Evolutionary conservation across 176 grass and related monocot genomes (phyloP), one percentile per base, ranked within the genome.

Genomic region (Eremochloa ophiuroides): DNA sequence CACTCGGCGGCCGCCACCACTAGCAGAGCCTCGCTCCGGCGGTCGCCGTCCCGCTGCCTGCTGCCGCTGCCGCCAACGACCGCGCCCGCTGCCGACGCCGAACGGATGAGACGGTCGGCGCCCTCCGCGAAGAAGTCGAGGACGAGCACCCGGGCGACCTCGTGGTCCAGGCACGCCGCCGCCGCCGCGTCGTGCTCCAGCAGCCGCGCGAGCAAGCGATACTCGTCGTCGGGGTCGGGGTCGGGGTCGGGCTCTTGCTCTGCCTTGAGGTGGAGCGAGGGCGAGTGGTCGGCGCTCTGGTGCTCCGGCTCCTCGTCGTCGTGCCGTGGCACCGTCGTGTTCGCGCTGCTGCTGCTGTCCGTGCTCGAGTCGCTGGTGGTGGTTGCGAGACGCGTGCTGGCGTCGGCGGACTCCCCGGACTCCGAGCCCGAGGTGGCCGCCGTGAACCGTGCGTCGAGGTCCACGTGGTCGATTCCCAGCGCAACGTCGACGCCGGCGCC

Each of bases 41-140:
- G 18, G 64, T 12, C 3, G 13, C 79, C 62, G 26, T 67, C 56
- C 38, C 16, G 1, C 17, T 23, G 47, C 46, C 3, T 71, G 27
- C 22, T 7, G 67, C 20, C 10, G 44, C n/a, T n/a, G n/a, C n/a
- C n/a, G n/a, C n/a, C n/a, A n/a, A n/a, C n/a, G n/a, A n/a, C n/a
- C n/a, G n/a, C n/a, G n/a, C n/a, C n/a, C n/a, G n/a, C n/a, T n/a
- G 1, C 0, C 26, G 61, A 8, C 22, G 1, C 0, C 33, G 76
- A 6, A 1, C 64, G 53, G 33, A 25, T n/a, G 53, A n/a, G 33
- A 47, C 72, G 48, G 7, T 30, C 69, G 18, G 80, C 1, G 1
- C 85, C 90, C 35, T 99, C 90, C 1, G 34, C 66, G 69, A 96
- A 91, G 75, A 93, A 96, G 80, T 99, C 97, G 13, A 93, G 43